These are phyloP conservation scores for Botrytis medusae DNA, from an alignment of 2,329 filamentous ascomycete species.

Conservation along the genomic window DNA sequence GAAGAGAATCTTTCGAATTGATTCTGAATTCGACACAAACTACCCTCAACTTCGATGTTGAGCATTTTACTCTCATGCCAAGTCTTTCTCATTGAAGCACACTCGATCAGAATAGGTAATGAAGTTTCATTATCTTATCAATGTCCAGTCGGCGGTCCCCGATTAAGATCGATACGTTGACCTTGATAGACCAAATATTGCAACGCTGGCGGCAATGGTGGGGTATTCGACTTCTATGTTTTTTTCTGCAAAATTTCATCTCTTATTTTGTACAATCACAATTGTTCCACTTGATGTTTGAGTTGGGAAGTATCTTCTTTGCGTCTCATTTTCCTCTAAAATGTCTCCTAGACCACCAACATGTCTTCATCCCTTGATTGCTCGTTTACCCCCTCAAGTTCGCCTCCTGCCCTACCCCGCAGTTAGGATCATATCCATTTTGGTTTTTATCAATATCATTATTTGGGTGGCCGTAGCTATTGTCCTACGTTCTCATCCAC, in stretches of 20 bases:
- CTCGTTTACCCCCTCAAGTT: conserved; percentile 20
- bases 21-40: neutral
- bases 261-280: neutral
- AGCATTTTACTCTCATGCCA: neutral
- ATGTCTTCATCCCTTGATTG: conserved; percentile 21
- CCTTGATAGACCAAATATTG: neutral
- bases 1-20: neutral
- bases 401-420: conserved; percentile 32
- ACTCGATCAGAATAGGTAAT: conserved; percentile 16
- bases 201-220: neutral
- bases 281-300: neutral
- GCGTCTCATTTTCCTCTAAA: neutral
- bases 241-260: neutral
- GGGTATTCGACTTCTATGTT: neutral
- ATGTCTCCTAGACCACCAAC: conserved; percentile 20
- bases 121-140: conserved; percentile 18
- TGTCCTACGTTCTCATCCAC: conserved; percentile 53
- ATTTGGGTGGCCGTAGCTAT: conserved; percentile 56
- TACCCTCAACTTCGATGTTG: neutral
- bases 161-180: conserved; percentile 5
- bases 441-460: conserved; percentile 53
- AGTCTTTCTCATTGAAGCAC: neutral
- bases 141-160: neutral
- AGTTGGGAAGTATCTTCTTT: neutral
- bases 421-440: conserved; percentile 49